Conservation (phyloP, 2,329 filamentous ascomycete species). For the Fusarium albosuccineum region DNA sequence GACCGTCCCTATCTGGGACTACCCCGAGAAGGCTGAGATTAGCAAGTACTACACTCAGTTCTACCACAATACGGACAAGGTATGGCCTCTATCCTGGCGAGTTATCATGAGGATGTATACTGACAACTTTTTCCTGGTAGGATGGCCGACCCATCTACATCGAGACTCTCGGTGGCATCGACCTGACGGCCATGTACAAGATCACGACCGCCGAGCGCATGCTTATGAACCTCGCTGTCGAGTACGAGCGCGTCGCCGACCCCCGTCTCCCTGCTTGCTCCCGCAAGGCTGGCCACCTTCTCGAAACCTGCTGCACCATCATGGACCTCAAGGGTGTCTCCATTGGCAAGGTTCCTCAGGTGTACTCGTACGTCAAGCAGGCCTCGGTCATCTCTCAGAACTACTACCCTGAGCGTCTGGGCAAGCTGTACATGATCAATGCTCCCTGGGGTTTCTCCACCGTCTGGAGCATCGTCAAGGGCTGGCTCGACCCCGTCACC, state of each 20-base stretch:
- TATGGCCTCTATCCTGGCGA: constrained; percentile 49
- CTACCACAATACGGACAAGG: constrained; percentile 97
- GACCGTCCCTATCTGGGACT: constrained; percentile 84
- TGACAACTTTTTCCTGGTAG: constrained; percentile 59
- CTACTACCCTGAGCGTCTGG: constrained; percentile 98
- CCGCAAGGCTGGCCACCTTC: constrained; percentile 87
- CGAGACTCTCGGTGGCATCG: constrained; percentile 93
- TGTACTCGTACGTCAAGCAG: constrained; percentile 88
- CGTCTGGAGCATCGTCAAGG: constrained; percentile 89
- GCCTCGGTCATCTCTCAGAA: constrained; percentile 94
- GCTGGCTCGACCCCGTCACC: constrained; percentile 96
- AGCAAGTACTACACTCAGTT: constrained; percentile 97
- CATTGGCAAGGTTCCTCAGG: constrained; percentile 81
- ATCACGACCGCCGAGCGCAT: constrained; percentile 94
- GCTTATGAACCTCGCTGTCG: constrained; percentile 94
- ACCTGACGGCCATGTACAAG: constrained; percentile 90
- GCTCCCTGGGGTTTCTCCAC: constrained; percentile 94
- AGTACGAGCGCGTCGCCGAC: constrained; percentile 97
- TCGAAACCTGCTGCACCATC: constrained; percentile 98
- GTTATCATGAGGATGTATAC: constrained; percentile 16
- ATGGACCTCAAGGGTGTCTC: constrained; percentile 98
- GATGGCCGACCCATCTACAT: constrained; percentile 98
- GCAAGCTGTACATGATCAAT: constrained; percentile 98
- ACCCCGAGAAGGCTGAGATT: constrained; percentile 85
- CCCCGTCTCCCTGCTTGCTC: constrained; percentile 95